These are phyloP conservation scores for Mycena haematopus DNA, from an alignment of 768 basidiomycete species.

Conservation along the genomic window DNA sequence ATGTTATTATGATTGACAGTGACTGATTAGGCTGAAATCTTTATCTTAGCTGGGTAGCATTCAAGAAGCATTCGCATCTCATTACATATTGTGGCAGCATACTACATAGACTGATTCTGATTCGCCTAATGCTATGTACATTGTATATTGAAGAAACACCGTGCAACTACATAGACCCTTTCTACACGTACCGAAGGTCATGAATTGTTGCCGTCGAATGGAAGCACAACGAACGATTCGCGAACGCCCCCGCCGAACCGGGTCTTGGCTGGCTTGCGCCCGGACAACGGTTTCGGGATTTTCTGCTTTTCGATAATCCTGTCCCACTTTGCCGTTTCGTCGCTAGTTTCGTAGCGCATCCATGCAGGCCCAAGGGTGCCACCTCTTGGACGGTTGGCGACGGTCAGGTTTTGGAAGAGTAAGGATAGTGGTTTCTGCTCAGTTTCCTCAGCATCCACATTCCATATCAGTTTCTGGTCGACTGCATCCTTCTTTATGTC, in stretches of 20 bases:
- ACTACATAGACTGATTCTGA: conserved; percentile 4
- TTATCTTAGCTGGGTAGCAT: neutral
- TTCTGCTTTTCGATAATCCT: conserved; percentile 12
- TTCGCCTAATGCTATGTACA: neutral
- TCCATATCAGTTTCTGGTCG: neutral
- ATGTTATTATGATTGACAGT: conserved; percentile 85
- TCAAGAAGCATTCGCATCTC: neutral
- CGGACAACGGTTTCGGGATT: conserved; percentile 12
- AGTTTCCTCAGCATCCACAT: neutral
- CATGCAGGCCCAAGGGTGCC: conserved; percentile 21
- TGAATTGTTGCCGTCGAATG: neutral
- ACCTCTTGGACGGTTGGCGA: conserved; percentile 3
- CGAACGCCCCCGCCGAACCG: neutral
- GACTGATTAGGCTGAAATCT: conserved; percentile 48
- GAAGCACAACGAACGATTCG: conserved; percentile 10
- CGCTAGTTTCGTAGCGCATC: conserved; percentile 7
- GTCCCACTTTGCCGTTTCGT: conserved; percentile 2
- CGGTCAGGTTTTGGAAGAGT: conserved; percentile 3
- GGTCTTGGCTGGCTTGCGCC: conserved; percentile 9
- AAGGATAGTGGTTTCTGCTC: conserved; percentile 15
- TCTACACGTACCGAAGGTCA: neutral
- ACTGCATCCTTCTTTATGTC: conserved; percentile 3
- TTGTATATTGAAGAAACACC: neutral
- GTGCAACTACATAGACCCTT: neutral
- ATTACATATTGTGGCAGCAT: neutral